Conservation (phyloP, 192 early-diverging fungal genomes). For the Phlyctochytrium bullatum region DNA sequence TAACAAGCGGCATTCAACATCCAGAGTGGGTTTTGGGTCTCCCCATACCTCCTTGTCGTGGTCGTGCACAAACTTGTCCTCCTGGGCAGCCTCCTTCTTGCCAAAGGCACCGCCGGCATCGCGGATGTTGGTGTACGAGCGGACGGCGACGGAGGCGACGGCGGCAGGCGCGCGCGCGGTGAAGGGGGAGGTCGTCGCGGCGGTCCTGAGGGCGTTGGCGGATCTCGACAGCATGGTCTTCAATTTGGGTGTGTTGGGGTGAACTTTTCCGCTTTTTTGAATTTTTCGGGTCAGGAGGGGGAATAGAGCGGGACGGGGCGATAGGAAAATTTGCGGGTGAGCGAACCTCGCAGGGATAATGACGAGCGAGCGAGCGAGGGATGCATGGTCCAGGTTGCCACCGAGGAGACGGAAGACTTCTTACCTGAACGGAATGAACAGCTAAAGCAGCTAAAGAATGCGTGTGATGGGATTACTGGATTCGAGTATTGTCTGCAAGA, state of each 20-base stretch:
- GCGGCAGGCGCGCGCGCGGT: background rate
- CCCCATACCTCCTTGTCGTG: conserved; percentile 11
- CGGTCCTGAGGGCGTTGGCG: background rate
- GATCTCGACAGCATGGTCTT: conserved; percentile 33
- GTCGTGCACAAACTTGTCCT: conserved; percentile 10
- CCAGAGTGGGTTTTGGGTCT: too few relatives aligned
- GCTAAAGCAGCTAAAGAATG: too few relatives aligned
- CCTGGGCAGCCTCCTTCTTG: conserved; percentile 21
- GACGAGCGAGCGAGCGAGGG: too few relatives aligned
- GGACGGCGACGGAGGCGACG: background rate
- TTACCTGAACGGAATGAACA: too few relatives aligned
- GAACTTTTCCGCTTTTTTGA: too few relatives aligned
- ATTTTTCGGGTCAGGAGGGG: too few relatives aligned
- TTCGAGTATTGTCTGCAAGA: too few relatives aligned
- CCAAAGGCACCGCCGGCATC: conserved; percentile 12
- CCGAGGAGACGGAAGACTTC: too few relatives aligned
- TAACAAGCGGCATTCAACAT: too few relatives aligned
- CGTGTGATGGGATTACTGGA: too few relatives aligned
- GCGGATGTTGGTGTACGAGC: conserved; percentile 3
- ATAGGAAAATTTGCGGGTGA: background rate
- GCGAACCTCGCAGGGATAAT: too few relatives aligned
- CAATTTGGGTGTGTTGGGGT: conserved; percentile 28
- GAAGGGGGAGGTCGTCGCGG: background rate
- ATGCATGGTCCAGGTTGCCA: too few relatives aligned
- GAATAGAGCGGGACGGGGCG: background rate